Conservation (phyloP, 176 grass and related monocot species). For the Carex kokanica region DNA sequence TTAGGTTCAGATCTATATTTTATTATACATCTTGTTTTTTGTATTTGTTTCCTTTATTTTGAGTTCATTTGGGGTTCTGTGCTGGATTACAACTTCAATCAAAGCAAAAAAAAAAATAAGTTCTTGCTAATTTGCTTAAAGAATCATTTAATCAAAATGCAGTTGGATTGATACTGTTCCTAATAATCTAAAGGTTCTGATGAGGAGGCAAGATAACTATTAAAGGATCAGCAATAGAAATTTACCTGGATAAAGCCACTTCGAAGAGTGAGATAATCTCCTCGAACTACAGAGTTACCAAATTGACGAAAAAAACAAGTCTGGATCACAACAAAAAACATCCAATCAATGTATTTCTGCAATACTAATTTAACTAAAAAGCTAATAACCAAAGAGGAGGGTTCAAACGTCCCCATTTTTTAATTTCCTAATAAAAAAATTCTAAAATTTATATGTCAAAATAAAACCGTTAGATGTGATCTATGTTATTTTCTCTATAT, state of each 20-base stretch:
- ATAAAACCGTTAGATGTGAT: too few species aligned
- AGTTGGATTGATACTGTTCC: not conserved
- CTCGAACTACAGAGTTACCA: constrained; percentile 86
- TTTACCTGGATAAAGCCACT: constrained; percentile 90
- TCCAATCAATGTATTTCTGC: constrained; percentile 9
- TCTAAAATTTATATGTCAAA: too few species aligned
- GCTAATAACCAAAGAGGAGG: not conserved
- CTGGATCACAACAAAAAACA: constrained; percentile 38
- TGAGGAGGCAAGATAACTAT: not conserved
- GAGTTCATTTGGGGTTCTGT: not conserved
- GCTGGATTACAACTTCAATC: not conserved
- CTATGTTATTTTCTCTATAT: too few species aligned
- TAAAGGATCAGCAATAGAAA: not conserved
- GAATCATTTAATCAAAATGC: not conserved
- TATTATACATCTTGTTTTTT: not conserved
- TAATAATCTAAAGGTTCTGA: not conserved
- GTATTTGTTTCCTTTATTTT: not conserved
- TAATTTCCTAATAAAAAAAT: too few species aligned
- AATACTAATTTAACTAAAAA: not conserved
- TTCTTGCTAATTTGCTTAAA: not conserved
- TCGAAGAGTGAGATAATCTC: constrained; percentile 91
- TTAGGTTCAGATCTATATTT: not conserved
- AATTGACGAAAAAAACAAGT: constrained; percentile 92
- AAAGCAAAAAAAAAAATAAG: not conserved
- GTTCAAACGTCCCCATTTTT: too few species aligned